Conservation (phyloP, 331 rosid species). For the Rosa hybrid region DNA sequence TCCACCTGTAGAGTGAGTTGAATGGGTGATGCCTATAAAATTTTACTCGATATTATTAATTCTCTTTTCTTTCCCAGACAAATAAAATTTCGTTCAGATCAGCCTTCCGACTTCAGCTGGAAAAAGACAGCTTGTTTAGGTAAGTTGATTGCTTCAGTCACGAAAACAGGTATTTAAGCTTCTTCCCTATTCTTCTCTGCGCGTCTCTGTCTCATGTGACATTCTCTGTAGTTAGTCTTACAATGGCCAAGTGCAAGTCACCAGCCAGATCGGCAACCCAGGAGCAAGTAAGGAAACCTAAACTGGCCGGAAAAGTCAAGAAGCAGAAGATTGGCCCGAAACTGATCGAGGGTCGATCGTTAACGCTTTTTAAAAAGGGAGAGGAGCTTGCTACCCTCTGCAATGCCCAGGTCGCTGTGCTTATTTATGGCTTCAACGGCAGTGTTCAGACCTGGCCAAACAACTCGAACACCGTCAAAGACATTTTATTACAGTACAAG, state of each 20-base stretch:
- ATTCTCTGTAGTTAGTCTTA: background rate
- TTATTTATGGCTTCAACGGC: background rate
- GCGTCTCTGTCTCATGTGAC: background rate
- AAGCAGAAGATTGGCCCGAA: background rate
- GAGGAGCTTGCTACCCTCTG: background rate
- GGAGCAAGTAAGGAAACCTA: background rate
- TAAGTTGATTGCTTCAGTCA: background rate
- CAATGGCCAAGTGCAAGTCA: background rate
- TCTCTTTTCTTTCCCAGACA: background rate
- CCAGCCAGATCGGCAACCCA: background rate
- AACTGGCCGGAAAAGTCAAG: conserved; percentile 3
- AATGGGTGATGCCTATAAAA: background rate
- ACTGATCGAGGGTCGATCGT: background rate
- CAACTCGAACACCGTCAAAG: background rate
- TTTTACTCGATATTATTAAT: background rate
- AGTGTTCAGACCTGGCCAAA: conserved; percentile 3
- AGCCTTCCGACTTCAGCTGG: background rate
- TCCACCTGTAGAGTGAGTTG: background rate
- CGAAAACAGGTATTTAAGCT: background rate
- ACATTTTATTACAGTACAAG: background rate
- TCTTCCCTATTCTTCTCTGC: background rate
- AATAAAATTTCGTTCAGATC: background rate
- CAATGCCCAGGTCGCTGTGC: background rate
- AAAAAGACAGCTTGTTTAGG: background rate
- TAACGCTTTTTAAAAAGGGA: background rate